Percentiles rank a stretch among this genome's conserved stretches.
Evolutionary conservation across 441 rosid genomes (phyloP).

Genomic region (Cnidoscolus chayamansa): DNA sequence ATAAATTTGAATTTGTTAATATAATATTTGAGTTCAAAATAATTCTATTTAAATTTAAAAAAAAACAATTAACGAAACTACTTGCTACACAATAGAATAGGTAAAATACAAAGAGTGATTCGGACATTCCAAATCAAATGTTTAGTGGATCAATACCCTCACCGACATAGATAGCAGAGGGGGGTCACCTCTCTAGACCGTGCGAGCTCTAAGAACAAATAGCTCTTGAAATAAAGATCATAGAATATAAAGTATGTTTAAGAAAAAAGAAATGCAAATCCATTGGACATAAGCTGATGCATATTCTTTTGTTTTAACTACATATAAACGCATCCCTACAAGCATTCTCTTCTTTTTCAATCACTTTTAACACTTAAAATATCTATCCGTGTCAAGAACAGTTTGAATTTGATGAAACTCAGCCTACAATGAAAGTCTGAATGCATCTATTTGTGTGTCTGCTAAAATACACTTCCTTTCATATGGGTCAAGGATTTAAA

Average conservation of each 20-base stretch:
- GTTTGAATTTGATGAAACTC: slow-evolving; percentile 4
- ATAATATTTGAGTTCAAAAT: too few relatives aligned
- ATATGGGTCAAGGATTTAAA: slow-evolving; percentile 14
- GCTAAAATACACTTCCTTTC: slow-evolving; percentile 19
- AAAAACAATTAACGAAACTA: neutral
- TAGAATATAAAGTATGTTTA: neutral
- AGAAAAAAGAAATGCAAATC: neutral
- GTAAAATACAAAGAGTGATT: neutral
- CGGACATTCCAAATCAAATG: neutral
- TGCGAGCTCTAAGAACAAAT: too few relatives aligned
- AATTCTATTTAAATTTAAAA: too few relatives aligned
- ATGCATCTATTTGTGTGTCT: neutral
- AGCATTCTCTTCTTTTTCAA: slow-evolving; percentile 14
- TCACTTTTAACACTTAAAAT: slow-evolving; percentile 1
- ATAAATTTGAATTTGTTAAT: too few relatives aligned
- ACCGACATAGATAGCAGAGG: neutral
- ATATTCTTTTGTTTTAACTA: neutral
- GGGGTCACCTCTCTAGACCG: too few relatives aligned
- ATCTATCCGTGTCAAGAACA: slow-evolving; percentile 2
- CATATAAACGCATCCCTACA: slow-evolving; percentile 10
- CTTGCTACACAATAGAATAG: neutral
- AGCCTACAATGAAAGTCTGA: neutral
- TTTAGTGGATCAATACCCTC: neutral
- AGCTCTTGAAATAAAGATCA: slow-evolving; percentile 3
- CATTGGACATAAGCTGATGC: neutral